These are phyloP conservation scores for Takashimella tepidaria DNA, from an alignment of 1,284 basidiomycete genomes.

Conservation along the genomic window DNA sequence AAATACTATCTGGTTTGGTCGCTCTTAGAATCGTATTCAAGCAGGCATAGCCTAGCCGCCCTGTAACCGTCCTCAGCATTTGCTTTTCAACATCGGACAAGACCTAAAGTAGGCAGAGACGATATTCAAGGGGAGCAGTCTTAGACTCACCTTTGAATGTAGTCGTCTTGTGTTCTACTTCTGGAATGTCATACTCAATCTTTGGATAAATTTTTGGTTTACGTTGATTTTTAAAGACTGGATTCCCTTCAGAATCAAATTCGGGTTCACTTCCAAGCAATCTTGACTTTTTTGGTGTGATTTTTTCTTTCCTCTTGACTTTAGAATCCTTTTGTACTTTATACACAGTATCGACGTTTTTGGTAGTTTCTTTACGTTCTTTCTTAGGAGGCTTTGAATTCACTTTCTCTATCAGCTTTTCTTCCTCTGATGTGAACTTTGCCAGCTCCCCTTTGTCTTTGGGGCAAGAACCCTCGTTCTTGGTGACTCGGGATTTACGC, in stretches of 20 bases:
- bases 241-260: slow-evolving; percentile 33
- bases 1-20: slow-evolving; percentile 20
- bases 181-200: slow-evolving; percentile 62
- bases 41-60: slow-evolving; percentile 46
- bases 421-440: too few relatives aligned
- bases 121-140: too few relatives aligned
- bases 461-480: slow-evolving; percentile 10
- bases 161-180: slow-evolving; percentile 51
- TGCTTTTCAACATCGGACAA: too few relatives aligned
- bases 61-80: slow-evolving; percentile 19
- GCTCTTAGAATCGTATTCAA: slow-evolving; percentile 21
- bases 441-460: slow-evolving; percentile 9
- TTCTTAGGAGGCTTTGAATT: slow-evolving; percentile 20
- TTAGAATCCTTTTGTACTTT: slow-evolving; percentile 16
- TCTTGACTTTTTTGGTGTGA: slow-evolving; percentile 30
- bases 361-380: slow-evolving; percentile 4
- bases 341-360: too few relatives aligned
- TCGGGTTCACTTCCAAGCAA: slow-evolving; percentile 35
- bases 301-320: slow-evolving; percentile 18
- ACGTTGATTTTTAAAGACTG: slow-evolving; percentile 47
- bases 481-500: slow-evolving; percentile 4
- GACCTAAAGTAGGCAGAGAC: too few relatives aligned
- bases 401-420: slow-evolving; percentile 42
- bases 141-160: slow-evolving; percentile 57
- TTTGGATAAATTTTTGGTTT: slow-evolving; percentile 43